These are phyloP conservation scores for Xylariaceae sp. DNA, from an alignment of 2,329 filamentous ascomycete species.

Conservation along the genomic window DNA sequence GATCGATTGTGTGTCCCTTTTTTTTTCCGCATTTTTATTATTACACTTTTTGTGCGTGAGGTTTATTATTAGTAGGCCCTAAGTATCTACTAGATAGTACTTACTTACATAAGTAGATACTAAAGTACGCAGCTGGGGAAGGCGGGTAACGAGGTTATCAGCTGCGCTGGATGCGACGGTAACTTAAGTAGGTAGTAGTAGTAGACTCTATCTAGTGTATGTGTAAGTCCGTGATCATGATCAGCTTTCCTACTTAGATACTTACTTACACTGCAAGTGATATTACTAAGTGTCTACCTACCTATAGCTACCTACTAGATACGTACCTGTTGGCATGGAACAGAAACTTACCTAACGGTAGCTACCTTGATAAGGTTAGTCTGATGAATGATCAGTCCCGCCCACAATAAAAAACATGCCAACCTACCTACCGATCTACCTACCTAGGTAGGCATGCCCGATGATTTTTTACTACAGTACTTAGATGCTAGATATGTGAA, in stretches of 20 bases:
- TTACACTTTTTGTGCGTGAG: slow-evolving; percentile 2
- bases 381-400: neutral
- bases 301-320: too few species aligned
- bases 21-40: neutral
- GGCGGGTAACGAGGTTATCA: neutral
- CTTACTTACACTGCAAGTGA: too few species aligned
- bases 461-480: too few species aligned
- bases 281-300: too few species aligned
- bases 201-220: too few species aligned
- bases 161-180: neutral
- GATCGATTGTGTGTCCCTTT: neutral
- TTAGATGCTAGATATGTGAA: too few species aligned
- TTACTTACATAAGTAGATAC: too few species aligned
- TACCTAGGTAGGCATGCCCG: neutral
- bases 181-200: neutral
- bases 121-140: neutral
- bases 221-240: neutral
- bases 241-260: neutral
- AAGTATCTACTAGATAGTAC: too few species aligned
- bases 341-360: too few species aligned
- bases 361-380: neutral
- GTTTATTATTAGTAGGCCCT: slow-evolving; percentile 14
- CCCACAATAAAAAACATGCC: too few species aligned
- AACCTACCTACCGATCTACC: neutral
- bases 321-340: too few species aligned